Evolutionary conservation across 495 filamentous ascomycete species (phyloP).

Genomic region (Xylaria palmicola): DNA sequence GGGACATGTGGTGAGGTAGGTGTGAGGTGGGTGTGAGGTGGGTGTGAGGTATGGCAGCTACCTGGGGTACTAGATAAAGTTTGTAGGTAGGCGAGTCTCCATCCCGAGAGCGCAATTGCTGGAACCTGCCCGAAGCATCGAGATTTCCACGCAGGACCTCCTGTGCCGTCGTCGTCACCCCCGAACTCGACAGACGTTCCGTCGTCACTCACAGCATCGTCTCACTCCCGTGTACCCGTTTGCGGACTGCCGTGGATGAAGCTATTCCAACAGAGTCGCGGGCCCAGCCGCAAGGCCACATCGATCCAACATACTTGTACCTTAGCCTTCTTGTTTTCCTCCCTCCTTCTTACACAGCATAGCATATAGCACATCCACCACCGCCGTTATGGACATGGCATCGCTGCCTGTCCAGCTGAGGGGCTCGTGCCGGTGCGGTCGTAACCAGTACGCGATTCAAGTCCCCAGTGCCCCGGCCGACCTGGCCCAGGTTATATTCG

Average conservation of each 20-base stretch:
- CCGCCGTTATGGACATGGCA: conserved; percentile 5
- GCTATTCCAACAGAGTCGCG: not conserved
- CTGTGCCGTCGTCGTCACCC: no score
- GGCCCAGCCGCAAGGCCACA: no score
- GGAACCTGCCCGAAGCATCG: no score
- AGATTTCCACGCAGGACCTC: no score
- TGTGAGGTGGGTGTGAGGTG: no score
- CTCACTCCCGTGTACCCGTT: not conserved
- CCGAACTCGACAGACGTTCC: not conserved
- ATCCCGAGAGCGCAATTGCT: not conserved
- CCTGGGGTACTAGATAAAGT: no score
- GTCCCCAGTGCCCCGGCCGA: conserved; percentile 58
- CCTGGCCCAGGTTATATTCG: conserved; percentile 67
- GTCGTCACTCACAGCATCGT: not conserved
- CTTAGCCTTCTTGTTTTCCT: no score
- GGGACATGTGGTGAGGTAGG: no score
- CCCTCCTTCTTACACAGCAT: no score
- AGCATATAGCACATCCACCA: no score
- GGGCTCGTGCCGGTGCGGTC: conserved; percentile 80
- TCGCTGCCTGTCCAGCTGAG: conserved; percentile 46
- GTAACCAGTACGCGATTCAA: conserved; percentile 75
- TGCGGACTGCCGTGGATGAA: not conserved
- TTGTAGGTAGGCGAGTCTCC: not conserved
- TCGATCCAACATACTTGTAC: no score
- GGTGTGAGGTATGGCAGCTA: no score